Base-by-base conservation (phyloP, 2,329 filamentous ascomycete genomes). In the Claviceps africana region DNA sequence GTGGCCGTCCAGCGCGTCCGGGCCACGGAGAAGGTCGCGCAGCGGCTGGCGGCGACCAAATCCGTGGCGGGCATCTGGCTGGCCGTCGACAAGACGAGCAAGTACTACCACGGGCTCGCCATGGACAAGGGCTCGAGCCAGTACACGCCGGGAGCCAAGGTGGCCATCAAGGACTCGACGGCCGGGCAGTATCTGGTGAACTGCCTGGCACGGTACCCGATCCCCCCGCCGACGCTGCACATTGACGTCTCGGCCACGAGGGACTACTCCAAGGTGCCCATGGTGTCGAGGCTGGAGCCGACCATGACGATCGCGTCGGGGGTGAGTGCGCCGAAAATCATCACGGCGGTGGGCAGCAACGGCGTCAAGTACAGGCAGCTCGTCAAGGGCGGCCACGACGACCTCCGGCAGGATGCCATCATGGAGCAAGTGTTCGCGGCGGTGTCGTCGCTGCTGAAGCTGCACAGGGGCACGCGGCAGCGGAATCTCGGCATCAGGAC, bases 391-490 rank as follows among this genome's bases (percentile, higher is more conserved):
- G 90, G 93, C 19, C 91, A 91, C 62, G 93, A 98, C 65, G 91
- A 98, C 64, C 77, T 99, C 13, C 86, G 94, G 9, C 93, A 98
- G 70, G 93, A 99, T 62, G 88, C 91, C 45, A 98, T 82, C 73
- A 99, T 99, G 94, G 94, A 98, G 67, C 93, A 99, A 68, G 93
- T 98, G 1, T 99, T 98, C 65, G 88, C 90, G 54, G 89, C 95
- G 67, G 93, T 96, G 22, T 97, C 89, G 53, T 86, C 87, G 50
- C 79, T 98, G 22, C 74, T 99, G 28, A 86, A 87, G 64, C 83
- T 87, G 48, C 89, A 97, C 65, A 83, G 88, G 52, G 79, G 83
- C 13, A 96, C 93, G 2, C 85, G 89, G 40, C 89, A 95, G 63
- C 84, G 93, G 6, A 87, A 87, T 57, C 75, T 99, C 11, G 87